A percentile compares a stretch with the other conserved stretches of the same genome.
phyloP scores from a whole-genome alignment of 2,329 filamentous ascomycete species.

The Claviceps monticola region DNA sequence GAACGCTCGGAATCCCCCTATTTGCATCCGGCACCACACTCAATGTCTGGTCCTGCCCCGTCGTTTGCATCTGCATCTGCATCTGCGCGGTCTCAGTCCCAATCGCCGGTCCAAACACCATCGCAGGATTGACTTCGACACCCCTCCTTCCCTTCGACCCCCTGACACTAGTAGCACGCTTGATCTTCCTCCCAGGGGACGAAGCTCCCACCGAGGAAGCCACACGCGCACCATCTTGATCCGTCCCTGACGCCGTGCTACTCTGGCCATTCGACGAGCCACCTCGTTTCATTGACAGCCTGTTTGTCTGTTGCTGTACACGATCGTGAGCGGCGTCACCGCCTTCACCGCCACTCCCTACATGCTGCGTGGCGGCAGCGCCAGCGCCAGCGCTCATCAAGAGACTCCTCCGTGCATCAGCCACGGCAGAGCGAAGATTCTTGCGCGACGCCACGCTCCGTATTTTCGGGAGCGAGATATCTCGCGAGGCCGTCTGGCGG shows the following conservation, averaged over 20 bases:
- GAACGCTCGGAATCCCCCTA: constrained; percentile 30
- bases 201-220: neutral
- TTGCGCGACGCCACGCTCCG: constrained; percentile 15
- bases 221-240: neutral
- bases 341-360: neutral
- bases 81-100: neutral
- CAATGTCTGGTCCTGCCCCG: constrained; percentile 14
- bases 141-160: neutral
- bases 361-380: neutral
- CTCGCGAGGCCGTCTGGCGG: constrained; percentile 34
- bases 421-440: constrained; percentile 2
- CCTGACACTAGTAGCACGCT: constrained; percentile 3
- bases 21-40: constrained; percentile 31
- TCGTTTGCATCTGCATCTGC: too few relatives aligned
- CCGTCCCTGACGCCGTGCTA: too few relatives aligned
- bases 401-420: neutral
- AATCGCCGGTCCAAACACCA: neutral
- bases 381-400: neutral
- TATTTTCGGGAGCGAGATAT: constrained; percentile 23
- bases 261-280: neutral
- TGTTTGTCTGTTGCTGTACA: neutral
- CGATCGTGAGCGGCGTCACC: neutral
- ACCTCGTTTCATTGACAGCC: constrained; percentile 13
- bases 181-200: constrained; percentile 1
- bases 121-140: neutral